Evolutionary conservation across 1,284 basidiomycete genomes (phyloP).

Genomic region (Rhodotorula mucilaginosa): DNA sequence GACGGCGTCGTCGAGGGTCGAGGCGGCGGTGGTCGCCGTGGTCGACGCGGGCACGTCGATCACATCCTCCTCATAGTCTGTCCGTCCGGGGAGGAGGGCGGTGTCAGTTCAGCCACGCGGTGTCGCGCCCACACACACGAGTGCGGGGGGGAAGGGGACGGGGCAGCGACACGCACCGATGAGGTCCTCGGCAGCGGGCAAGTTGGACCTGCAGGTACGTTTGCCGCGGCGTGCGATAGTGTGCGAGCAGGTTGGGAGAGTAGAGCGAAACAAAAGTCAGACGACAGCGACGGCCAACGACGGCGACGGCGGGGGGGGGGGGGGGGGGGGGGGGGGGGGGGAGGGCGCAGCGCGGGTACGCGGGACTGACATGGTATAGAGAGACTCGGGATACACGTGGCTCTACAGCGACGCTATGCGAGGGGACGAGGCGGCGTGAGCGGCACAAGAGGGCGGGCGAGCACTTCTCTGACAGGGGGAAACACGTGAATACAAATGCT

Average conservation of each 20-base stretch:
- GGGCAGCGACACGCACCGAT: constrained; percentile 21
- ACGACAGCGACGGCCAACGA: not conserved
- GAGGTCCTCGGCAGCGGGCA: constrained; percentile 33
- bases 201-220: constrained; percentile 9
- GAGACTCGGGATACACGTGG: too few species aligned
- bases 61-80: constrained; percentile 66
- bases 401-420: too few species aligned
- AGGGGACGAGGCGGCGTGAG: too few species aligned
- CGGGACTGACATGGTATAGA: not conserved
- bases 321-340: not conserved
- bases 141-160: not conserved
- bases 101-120: not conserved
- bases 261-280: not conserved
- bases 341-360: not conserved
- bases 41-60: constrained; percentile 54
- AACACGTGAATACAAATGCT: too few species aligned
- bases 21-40: constrained; percentile 44
- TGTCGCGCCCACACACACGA: too few species aligned
- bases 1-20: constrained; percentile 53
- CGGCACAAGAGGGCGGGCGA: too few species aligned
- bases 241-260: not conserved
- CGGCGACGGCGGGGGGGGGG: not conserved
- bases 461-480: too few species aligned
- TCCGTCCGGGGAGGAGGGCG: not conserved
- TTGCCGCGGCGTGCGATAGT: not conserved